A percentile compares a stretch with the other conserved stretches of the same genome.
These are phyloP conservation scores for Hansenula sp. DNA, from an alignment of 1,139 yeast genomes.

Conservation along the genomic window DNA sequence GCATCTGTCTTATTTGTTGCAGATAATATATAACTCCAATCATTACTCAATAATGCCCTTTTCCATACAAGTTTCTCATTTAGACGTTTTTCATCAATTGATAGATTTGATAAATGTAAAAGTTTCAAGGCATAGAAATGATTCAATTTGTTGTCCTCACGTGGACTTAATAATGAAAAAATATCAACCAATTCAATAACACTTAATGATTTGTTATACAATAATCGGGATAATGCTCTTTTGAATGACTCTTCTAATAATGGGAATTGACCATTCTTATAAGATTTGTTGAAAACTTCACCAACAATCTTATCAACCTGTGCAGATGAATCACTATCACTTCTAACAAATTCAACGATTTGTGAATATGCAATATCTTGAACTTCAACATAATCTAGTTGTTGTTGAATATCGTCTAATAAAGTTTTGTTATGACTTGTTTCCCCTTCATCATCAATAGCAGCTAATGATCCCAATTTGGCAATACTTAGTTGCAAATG, in stretches of 20 bases:
- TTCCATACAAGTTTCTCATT: conserved; percentile 52
- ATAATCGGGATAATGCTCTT: conserved; percentile 34
- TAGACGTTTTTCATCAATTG: conserved; percentile 26
- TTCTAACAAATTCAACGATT: conserved; percentile 26
- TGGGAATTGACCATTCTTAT: conserved; percentile 2
- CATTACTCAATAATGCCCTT: conserved; percentile 56
- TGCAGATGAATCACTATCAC: conserved; percentile 23
- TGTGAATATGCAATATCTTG: conserved; percentile 39
- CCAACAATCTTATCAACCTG: conserved; percentile 19
- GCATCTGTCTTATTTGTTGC: conserved; percentile 42
- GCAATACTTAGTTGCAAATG: conserved; percentile 68
- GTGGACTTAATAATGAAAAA: conserved; percentile 46
- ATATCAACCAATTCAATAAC: conserved; percentile 50
- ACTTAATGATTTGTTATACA: conserved; percentile 37
- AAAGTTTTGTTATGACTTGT: conserved; percentile 24
- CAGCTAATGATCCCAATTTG: conserved; percentile 45
- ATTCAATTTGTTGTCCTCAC: conserved; percentile 28
- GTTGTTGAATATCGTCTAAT: conserved; percentile 43
- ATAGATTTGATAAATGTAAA: conserved; percentile 29
- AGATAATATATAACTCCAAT: conserved; percentile 46
- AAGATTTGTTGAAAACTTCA: conserved; percentile 11
- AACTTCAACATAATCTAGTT: conserved; percentile 42
- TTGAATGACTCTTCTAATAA: conserved; percentile 23
- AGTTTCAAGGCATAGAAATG: conserved; percentile 41
- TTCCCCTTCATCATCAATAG: conserved; percentile 12